Evolutionary conservation across 129 eudicot genomes (phyloP), one percentile per base, ranked within the genome.

Genomic region (Scalesia atractyloides): DNA sequence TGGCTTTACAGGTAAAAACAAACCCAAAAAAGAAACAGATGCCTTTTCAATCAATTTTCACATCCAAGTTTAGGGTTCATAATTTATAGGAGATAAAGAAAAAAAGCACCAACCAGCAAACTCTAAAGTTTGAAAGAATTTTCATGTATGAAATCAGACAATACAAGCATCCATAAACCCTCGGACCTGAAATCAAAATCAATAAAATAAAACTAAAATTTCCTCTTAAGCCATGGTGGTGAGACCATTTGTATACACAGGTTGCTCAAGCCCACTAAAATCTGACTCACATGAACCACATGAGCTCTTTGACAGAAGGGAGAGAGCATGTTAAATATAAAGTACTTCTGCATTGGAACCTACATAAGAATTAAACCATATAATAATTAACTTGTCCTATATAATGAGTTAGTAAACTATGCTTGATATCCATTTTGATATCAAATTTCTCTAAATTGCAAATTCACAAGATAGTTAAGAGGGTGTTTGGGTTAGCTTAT

Each of bases 141-240:
- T 85, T 77, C 87, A 85, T 82, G 82, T 89, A 93, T 18, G 98
- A 93, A 53, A 73, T 61, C 17, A 97, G 83, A 75, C 98, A 93
- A 73, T 93, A 93, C 82, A 93, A 73, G 86, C 97, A 89, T 46
- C 92, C 97, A 72, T 89, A 93, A 30, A 93, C 97, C 98, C 89
- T 89, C 14, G 98, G 96, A 24, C 98, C 98, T 92, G 41, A 52
- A 56, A 76, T 9, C 0, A 61, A 34, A 73, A 5, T 47, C n/a
- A 57, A 47, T 18, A 69, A 7, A 5, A 0, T 2, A 39, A 36
- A 62, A 73, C 10, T 1, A 18, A 79, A 62, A 71, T 72, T 39
- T 24, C n/a, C n/a, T n/a, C n/a, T n/a, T n/a, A n/a, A n/a, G n/a
- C n/a, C n/a, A n/a, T n/a, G 41, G 78, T 57, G 79, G 52, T 64